phyloP scores from a whole-genome alignment of 441 rosid species.

The Jatropha multifida region DNA sequence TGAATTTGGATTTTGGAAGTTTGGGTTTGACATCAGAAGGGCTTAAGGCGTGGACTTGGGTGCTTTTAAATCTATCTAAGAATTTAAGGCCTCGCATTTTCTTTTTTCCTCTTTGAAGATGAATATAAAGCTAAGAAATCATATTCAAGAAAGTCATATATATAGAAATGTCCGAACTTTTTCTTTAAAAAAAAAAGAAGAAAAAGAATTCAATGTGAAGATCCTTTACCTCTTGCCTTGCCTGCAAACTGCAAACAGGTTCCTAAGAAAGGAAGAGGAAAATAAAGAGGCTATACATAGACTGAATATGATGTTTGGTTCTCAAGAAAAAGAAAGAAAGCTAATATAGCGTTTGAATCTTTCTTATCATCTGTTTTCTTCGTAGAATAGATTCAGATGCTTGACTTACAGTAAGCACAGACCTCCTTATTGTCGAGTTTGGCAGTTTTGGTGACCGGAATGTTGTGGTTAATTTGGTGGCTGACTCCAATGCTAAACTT shows the following conservation, averaged over 20 bases:
- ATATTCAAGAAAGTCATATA: conserved; percentile 10
- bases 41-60: conserved; percentile 66
- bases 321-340: conserved; percentile 18
- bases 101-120: background rate
- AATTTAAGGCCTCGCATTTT: conserved; percentile 66
- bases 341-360: background rate
- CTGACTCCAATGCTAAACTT: conserved; percentile 34
- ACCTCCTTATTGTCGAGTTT: background rate
- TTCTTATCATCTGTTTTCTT: background rate
- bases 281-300: background rate
- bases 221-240: conserved; percentile 29
- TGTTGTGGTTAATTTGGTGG: conserved; percentile 38
- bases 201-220: too few relatives aligned
- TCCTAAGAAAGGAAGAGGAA: background rate
- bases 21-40: conserved; percentile 44
- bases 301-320: conserved; percentile 28
- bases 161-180: background rate
- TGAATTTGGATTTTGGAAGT: conserved; percentile 41
- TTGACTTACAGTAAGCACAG: background rate
- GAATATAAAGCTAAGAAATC: background rate
- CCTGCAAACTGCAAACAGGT: conserved; percentile 11
- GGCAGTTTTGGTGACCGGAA: conserved; percentile 30
- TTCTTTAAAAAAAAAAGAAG: background rate
- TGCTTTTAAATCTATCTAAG: conserved; percentile 65
- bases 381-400: conserved; percentile 28